Conservation (phyloP, 805 yeast species). For the Lipomyces starkeyi region DNA sequence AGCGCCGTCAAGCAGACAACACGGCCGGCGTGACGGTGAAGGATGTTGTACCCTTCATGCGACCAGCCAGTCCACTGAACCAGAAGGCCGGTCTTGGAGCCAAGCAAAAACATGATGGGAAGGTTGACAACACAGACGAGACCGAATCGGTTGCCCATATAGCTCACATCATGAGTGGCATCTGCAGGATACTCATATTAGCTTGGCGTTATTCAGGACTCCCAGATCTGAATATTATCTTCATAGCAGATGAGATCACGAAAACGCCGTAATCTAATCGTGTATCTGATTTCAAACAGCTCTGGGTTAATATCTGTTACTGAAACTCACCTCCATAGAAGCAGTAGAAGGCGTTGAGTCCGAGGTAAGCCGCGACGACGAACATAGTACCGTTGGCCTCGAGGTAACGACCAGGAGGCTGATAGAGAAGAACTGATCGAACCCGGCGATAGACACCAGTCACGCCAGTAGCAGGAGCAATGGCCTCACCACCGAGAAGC, state of each 20-base stretch:
- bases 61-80: slow-evolving; percentile 40
- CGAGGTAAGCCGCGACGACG: slow-evolving; percentile 33
- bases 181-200: not conserved
- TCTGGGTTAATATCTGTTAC: not conserved
- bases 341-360: slow-evolving; percentile 36
- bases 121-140: slow-evolving; percentile 38
- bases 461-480: slow-evolving; percentile 33
- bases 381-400: slow-evolving; percentile 38
- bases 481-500: slow-evolving; percentile 30
- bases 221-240: not conserved
- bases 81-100: slow-evolving; percentile 38
- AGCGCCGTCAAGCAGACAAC: slow-evolving; percentile 38
- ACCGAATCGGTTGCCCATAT: slow-evolving; percentile 38
- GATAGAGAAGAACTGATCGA: slow-evolving; percentile 36
- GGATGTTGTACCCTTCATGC: slow-evolving; percentile 38
- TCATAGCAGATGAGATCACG: not conserved
- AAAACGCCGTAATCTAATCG: too few relatives aligned
- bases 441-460: slow-evolving; percentile 26
- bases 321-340: slow-evolving; percentile 30
- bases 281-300: too few relatives aligned
- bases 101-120: slow-evolving; percentile 39
- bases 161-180: slow-evolving; percentile 23
- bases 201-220: not conserved
- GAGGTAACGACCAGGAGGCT: slow-evolving; percentile 39
- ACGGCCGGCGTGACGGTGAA: slow-evolving; percentile 39